These are phyloP conservation scores for Cyanidiococcus yangmingshanensis DNA, from an alignment of 23 red algal species.

Conservation along the genomic window DNA sequence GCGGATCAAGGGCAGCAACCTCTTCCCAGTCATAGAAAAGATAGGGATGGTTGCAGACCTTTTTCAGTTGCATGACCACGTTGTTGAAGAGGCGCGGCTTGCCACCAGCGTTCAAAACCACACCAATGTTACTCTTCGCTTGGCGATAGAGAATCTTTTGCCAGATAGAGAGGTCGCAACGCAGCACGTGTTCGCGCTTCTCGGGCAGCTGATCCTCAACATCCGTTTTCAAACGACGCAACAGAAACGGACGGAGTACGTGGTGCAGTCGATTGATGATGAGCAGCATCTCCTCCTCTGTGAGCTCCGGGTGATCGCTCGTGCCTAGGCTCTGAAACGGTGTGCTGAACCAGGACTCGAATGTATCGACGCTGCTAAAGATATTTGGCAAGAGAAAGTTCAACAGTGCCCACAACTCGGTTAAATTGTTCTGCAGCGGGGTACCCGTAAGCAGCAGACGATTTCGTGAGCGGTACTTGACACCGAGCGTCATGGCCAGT, in stretches of 20 bases:
- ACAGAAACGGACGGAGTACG: slow-evolving; percentile 84
- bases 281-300: slow-evolving; percentile 85
- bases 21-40: slow-evolving; percentile 85
- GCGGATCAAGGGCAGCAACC: slow-evolving; percentile 44
- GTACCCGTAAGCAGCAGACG: slow-evolving; percentile 89
- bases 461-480: slow-evolving; percentile 90
- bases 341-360: slow-evolving; percentile 91
- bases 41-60: slow-evolving; percentile 94
- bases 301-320: slow-evolving; percentile 54
- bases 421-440: slow-evolving; percentile 93
- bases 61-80: slow-evolving; percentile 94
- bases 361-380: slow-evolving; percentile 74
- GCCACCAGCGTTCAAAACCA: slow-evolving; percentile 39
- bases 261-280: slow-evolving; percentile 94
- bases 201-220: slow-evolving; percentile 87
- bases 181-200: slow-evolving; percentile 70
- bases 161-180: slow-evolving; percentile 86
- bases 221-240: slow-evolving; percentile 84
- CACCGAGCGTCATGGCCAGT: slow-evolving; percentile 80
- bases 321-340: slow-evolving; percentile 78
- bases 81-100: slow-evolving; percentile 80
- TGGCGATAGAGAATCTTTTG: slow-evolving; percentile 81
- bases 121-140: slow-evolving; percentile 43
- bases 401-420: slow-evolving; percentile 89
- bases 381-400: slow-evolving; percentile 95